These are phyloP conservation scores for Salvia miltiorrhiza DNA, from an alignment of 257 asterid genomes.

Conservation along the genomic window DNA sequence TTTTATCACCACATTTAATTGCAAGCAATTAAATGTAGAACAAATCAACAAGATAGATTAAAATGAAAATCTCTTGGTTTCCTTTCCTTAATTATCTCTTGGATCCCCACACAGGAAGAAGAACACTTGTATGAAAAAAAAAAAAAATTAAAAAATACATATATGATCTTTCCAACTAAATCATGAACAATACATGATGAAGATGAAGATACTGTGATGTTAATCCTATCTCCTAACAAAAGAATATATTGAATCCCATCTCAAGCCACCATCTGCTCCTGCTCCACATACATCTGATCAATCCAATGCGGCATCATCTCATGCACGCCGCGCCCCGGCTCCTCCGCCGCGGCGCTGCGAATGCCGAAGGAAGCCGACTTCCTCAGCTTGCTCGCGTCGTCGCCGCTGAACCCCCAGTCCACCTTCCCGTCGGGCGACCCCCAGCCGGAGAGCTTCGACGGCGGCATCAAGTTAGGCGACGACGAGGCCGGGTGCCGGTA, in stretches of 20 bases:
- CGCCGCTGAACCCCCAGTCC: slow-evolving; percentile 88
- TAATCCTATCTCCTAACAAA: too few relatives aligned
- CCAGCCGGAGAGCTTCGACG: slow-evolving; percentile 59
- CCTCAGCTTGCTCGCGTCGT: slow-evolving; percentile 64
- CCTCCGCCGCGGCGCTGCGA: slow-evolving; percentile 28
- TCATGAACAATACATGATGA: background rate
- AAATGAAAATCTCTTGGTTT: background rate
- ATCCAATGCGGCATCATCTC: slow-evolving; percentile 47
- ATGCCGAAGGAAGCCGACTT: slow-evolving; percentile 59
- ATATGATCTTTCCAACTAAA: slow-evolving; percentile 1
- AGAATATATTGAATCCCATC: background rate
- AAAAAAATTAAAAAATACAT: background rate
- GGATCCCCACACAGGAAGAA: background rate
- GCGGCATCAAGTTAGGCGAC: slow-evolving; percentile 19
- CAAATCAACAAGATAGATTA: background rate
- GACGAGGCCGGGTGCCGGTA: slow-evolving; percentile 39
- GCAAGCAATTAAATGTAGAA: background rate
- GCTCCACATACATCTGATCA: slow-evolving; percentile 89
- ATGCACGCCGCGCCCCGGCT: background rate
- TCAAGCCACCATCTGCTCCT: slow-evolving; percentile 84
- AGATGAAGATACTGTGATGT: background rate
- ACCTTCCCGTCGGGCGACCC: slow-evolving; percentile 73
- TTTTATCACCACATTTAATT: background rate
- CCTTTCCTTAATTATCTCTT: background rate
- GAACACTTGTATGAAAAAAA: background rate